Conservation (phyloP, 768 basidiomycete species). For the Hortiboletus campestris region DNA sequence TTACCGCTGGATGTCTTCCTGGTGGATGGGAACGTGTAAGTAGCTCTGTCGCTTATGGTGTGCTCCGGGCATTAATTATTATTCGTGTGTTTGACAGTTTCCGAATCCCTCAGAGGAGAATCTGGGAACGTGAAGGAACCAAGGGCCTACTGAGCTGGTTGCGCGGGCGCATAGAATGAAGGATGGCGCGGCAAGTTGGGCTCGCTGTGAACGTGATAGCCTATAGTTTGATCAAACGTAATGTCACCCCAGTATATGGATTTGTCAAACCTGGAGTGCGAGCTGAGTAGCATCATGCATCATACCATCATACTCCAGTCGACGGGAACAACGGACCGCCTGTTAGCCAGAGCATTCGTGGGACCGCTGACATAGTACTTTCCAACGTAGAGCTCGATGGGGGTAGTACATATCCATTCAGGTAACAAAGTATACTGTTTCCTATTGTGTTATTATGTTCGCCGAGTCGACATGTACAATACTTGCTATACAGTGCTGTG, state of each 20-base stretch:
- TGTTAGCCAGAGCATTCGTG: too few species aligned
- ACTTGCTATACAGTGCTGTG: too few species aligned
- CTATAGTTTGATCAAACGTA: neutral
- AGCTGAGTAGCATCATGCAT: too few species aligned
- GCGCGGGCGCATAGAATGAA: constrained; percentile 65
- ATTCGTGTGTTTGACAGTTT: constrained; percentile 47
- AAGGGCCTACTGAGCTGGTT: constrained; percentile 80
- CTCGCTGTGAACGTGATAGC: constrained; percentile 1
- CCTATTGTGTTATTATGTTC: too few species aligned
- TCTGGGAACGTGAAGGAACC: constrained; percentile 87
- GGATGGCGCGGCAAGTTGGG: neutral
- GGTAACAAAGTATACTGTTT: too few species aligned
- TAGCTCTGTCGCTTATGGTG: constrained; percentile 12
- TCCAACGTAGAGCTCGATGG: too few species aligned
- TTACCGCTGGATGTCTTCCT: constrained; percentile 77
- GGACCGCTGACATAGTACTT: too few species aligned
- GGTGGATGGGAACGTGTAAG: constrained; percentile 83
- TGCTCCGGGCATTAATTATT: neutral
- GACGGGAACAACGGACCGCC: too few species aligned
- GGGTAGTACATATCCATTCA: too few species aligned
- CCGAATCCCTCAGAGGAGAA: constrained; percentile 73
- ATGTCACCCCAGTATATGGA: neutral
- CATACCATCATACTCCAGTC: too few species aligned
- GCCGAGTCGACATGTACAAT: too few species aligned
- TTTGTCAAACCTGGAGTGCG: neutral